phyloP scores from a whole-genome alignment of 2,329 filamentous ascomycete species.

The Cucurbitaria berberidis region DNA sequence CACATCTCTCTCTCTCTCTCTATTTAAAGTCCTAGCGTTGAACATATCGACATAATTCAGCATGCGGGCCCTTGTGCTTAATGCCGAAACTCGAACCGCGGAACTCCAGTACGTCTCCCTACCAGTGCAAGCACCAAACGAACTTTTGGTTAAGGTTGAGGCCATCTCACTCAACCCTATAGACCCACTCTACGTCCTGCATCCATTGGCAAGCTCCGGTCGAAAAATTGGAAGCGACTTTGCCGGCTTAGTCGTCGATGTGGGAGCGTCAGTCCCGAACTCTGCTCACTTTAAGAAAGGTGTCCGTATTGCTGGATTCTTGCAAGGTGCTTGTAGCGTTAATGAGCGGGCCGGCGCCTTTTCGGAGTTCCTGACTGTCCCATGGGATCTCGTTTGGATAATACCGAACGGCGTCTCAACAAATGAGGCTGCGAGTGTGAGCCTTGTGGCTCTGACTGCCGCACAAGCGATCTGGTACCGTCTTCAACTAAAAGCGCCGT shows the following conservation, averaged over 20 bases:
- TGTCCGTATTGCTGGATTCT: slow-evolving; percentile 50
- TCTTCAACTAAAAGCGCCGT: slow-evolving; percentile 46
- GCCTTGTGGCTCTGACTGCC: slow-evolving; percentile 53
- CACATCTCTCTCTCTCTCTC: too few species aligned
- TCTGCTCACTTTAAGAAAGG: slow-evolving; percentile 27
- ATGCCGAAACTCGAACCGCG: slow-evolving; percentile 22
- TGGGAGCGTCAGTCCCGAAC: slow-evolving; percentile 14
- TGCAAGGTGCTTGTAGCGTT: slow-evolving; percentile 52
- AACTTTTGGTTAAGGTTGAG: slow-evolving; percentile 33
- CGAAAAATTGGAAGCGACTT: slow-evolving; percentile 53
- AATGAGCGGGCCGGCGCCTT: slow-evolving; percentile 56
- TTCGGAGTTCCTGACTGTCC: slow-evolving; percentile 49
- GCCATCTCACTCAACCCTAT: slow-evolving; percentile 41
- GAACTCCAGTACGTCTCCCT: slow-evolving; percentile 4
- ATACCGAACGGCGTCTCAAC: slow-evolving; percentile 41
- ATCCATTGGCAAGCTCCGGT: slow-evolving; percentile 44
- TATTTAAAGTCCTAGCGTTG: background rate
- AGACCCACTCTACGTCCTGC: slow-evolving; percentile 44
- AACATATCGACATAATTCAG: too few species aligned
- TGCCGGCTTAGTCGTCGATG: slow-evolving; percentile 40
- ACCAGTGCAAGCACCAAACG: slow-evolving; percentile 15
- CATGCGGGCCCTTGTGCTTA: slow-evolving; percentile 33
- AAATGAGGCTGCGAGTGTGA: slow-evolving; percentile 51
- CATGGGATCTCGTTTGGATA: slow-evolving; percentile 50
- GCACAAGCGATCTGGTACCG: slow-evolving; percentile 52